A percentile compares a stretch with the other conserved stretches of the same genome.
Evolutionary conservation across 2,329 filamentous ascomycete genomes (phyloP).

Genomic region (Trichoderma endophyticum): DNA sequence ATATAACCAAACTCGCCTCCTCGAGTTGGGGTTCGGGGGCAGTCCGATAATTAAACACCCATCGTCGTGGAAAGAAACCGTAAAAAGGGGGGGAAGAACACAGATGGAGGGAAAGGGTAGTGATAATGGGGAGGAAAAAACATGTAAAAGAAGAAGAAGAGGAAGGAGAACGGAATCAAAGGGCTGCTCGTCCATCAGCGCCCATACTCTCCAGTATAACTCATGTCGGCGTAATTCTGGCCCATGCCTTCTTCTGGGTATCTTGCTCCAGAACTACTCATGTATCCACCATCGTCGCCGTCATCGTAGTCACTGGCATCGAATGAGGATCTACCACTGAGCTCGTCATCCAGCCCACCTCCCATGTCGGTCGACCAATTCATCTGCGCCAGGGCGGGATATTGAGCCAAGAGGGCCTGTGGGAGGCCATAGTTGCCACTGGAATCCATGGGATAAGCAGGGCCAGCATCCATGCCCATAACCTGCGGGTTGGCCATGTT

Average conservation of each 20-base stretch:
- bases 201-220: constrained; percentile 52
- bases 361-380: constrained; percentile 75
- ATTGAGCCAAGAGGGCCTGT: constrained; percentile 83
- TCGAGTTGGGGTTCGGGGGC: background rate
- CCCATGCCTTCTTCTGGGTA: constrained; percentile 56
- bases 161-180: background rate
- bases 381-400: constrained; percentile 85
- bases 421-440: constrained; percentile 68
- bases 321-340: constrained; percentile 77
- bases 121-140: background rate
- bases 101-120: background rate
- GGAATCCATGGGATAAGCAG: constrained; percentile 56
- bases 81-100: background rate
- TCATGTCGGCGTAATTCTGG: constrained; percentile 53
- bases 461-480: constrained; percentile 59
- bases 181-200: constrained; percentile 30
- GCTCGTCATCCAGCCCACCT: constrained; percentile 69
- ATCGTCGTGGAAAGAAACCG: background rate
- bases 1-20: background rate
- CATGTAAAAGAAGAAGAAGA: background rate
- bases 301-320: constrained; percentile 77
- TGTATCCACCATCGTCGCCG: constrained; percentile 66
- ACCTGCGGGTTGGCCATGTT: constrained; percentile 53
- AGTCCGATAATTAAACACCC: background rate
- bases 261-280: constrained; percentile 59